Base-by-base conservation (phyloP, 768 basidiomycete genomes). In the Lactifluus volemus region DNA sequence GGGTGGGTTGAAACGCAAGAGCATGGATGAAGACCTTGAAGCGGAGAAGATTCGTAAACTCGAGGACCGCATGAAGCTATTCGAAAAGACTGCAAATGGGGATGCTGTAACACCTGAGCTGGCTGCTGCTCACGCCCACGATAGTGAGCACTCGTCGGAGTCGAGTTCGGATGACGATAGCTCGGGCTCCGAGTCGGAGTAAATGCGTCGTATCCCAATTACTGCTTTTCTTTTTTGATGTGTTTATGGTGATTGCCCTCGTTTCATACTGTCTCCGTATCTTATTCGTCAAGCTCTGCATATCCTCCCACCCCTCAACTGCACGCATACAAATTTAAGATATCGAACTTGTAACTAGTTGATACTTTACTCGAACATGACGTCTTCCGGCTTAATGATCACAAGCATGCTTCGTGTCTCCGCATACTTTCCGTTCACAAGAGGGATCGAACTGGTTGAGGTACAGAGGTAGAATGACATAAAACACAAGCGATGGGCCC, bases 21-120 rank as follows among this genome's bases (percentile, higher is more conserved):
- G 88, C 70, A 95, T 98, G 90, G 93, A 98, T 70, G 94, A 98
- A 76, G 90, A 92, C 65, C 88, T 88, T 38, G 96, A 99, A 75
- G 88, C 91, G 8, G 93, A 92, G 77, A 92, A 95, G 78, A 99
- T 99, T 69, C 83, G 88, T 53, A 80, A 84, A 72, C 80, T 99
- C 47, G 96, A 99, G 74, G 86, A 86, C 68, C 85, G 92, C 63
- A 86, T 98, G 77, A 80, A 82, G 32, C 79, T 90, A 34, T 95
- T 98, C 71, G 88, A 93, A 51, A 78, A 83, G 63, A 57, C 61
- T 7, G 32, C 61, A 15, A 69, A 69, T 41, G 75, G 77, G 45
- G 76, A 75, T 52, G 76, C 73, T 44, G 69, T 72, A 10, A 63
- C 71, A 19, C 65, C 74, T 6, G 67, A 73, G 15, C 32, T 55